Conservation (phyloP, 2,329 filamentous ascomycete species). For the Xylaria sp. region DNA sequence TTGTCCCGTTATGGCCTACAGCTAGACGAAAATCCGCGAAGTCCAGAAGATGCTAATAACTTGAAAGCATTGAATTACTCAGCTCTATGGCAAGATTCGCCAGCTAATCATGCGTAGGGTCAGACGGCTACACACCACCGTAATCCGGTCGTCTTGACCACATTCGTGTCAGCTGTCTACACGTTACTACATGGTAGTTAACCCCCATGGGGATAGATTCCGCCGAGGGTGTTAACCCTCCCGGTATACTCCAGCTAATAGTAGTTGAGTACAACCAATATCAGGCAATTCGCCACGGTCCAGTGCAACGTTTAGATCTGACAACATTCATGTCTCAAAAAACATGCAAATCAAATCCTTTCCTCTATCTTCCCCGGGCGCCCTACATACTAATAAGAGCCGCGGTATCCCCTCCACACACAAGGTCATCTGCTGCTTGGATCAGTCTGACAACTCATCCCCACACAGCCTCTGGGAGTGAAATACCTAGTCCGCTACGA, state of each 20-base stretch:
- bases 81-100: not conserved
- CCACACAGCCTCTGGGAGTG: conserved; percentile 23
- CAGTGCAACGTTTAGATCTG: conserved; percentile 19
- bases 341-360: conserved; percentile 18
- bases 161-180: conserved; percentile 17
- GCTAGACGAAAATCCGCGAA: not conserved
- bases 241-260: conserved; percentile 11
- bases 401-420: conserved; percentile 20
- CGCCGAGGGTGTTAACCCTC: conserved; percentile 20
- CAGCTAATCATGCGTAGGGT: conserved; percentile 3
- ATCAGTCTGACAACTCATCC: conserved; percentile 37
- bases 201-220: conserved; percentile 31
- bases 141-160: conserved; percentile 11
- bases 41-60: not conserved
- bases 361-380: not conserved
- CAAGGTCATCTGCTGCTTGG: conserved; percentile 36
- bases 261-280: conserved; percentile 18
- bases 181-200: conserved; percentile 20
- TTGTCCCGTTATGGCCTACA: not conserved
- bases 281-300: conserved; percentile 27
- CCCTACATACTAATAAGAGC: conserved; percentile 17
- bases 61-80: conserved; percentile 6
- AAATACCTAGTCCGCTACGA: conserved; percentile 29
- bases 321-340: conserved; percentile 10
- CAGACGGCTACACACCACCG: conserved; percentile 11